phyloP scores from a whole-genome alignment of 78 protist species.

The Dictyostelium firmibasis region DNA sequence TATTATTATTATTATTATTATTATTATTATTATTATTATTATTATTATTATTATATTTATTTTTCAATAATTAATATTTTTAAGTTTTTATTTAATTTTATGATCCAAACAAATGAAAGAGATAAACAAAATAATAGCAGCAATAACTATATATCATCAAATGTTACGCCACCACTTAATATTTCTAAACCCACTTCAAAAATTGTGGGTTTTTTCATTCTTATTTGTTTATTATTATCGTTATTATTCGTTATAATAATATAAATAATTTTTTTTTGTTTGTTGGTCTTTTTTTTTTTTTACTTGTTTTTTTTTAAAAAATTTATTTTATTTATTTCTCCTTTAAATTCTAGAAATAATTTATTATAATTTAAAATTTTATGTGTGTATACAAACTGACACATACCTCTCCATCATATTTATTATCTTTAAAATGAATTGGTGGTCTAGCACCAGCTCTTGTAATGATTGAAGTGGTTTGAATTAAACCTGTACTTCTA shows the following conservation, averaged over 20 bases:
- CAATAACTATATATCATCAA: neutral
- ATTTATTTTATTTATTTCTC: too few species aligned
- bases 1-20: too few species aligned
- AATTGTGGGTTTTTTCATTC: neutral
- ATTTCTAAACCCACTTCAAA: neutral
- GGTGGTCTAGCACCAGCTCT: conserved; percentile 59
- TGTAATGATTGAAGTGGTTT: neutral
- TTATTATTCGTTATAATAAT: neutral
- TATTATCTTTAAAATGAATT: conserved; percentile 22
- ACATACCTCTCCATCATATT: conserved; percentile 58
- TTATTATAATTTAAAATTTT: too few species aligned
- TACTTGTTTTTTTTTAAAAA: too few species aligned
- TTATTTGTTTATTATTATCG: neutral
- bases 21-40: too few species aligned
- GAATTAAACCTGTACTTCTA: neutral
- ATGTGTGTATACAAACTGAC: too few species aligned
- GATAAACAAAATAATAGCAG: neutral
- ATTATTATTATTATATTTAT: too few species aligned
- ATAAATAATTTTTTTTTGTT: neutral
- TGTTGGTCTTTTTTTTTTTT: too few species aligned
- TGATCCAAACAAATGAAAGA: too few species aligned
- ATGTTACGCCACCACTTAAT: neutral
- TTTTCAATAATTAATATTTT: too few species aligned
- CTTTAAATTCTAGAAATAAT: too few species aligned
- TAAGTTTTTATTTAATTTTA: too few species aligned